Base-by-base conservation (phyloP, 225 moss, liverwort and hornwort species). In the Pseudisothecium myosuroides region DNA sequence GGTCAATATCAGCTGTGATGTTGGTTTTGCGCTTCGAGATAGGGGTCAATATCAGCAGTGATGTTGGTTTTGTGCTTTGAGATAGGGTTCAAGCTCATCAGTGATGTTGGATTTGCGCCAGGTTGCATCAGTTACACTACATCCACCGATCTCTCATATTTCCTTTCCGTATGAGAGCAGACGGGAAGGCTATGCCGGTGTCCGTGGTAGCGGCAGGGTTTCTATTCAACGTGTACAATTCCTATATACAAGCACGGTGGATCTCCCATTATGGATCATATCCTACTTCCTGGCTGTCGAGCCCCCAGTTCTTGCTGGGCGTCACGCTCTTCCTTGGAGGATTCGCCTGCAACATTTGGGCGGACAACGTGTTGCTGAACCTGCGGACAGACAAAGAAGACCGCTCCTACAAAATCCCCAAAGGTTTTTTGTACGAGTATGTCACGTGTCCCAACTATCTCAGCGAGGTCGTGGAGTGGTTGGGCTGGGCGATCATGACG, bases 401-500 rank as follows among this genome's bases (percentile, higher is more conserved):
- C 81, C 89, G 92, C 87, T 94, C 93, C 18, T 98, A 98, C 93
- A 96, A 83, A 91, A 96, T 98, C 31, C 98, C 98, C 10, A 78
- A 90, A 34, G 96, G 95, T 14, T 94, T 95, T 87, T 50, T 98
- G 89, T 98, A 89, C 68, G 92, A 93, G 86, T 94, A 94, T 29
- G 86, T 96, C 55, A 90, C 97, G 3, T 95, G 93, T 49, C 96
- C 98, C 16, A 98, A 98, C 82, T 98, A 98, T 72, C 93, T 98
- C 43, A 91, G 94, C 49, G 98, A 98, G 91, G 89, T 92, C 72
- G 91, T 97, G 75, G 97, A 97, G 84, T 98, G 98, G 98, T 87
- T 98, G 24, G 98, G 98, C 64, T 98, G 97, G 98, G 93, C 96
- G 41, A 93, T 98, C 81, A 94, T 97, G 91, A 97, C 97, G 15